Conservation (phyloP, 306 rosid species). For the Biancaea sappan region DNA sequence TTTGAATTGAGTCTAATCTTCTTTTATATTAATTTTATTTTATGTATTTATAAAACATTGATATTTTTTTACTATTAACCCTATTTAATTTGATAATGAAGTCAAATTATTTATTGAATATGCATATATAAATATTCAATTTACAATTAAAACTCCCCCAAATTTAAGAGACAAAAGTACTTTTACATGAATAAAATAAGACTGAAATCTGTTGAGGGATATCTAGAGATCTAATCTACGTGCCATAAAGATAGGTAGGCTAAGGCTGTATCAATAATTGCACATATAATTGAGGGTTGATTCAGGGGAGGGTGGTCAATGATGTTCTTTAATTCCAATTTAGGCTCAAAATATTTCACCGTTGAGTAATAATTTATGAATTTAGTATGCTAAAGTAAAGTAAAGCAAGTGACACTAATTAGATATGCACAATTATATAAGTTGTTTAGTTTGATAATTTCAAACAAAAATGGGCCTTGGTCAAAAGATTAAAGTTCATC, state of each 20-base stretch:
- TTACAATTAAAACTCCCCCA: too few relatives aligned
- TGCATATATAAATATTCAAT: too few relatives aligned
- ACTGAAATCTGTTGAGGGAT: neutral
- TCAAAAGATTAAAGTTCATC: neutral
- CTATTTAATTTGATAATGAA: too few relatives aligned
- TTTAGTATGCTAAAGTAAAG: too few relatives aligned
- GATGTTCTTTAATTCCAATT: neutral
- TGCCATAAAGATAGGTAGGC: neutral
- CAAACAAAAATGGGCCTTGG: neutral
- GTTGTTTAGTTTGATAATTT: neutral
- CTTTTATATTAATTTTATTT: too few relatives aligned
- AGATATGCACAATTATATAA: neutral
- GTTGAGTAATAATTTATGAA: neutral
- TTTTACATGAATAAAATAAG: neutral
- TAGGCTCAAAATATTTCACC: neutral
- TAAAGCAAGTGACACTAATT: too few relatives aligned
- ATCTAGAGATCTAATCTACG: neutral
- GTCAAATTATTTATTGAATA: too few relatives aligned
- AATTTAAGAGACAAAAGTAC: too few relatives aligned
- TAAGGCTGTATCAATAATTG: neutral
- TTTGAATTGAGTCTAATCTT: too few relatives aligned
- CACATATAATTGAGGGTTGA: neutral
- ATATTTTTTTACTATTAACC: too few relatives aligned
- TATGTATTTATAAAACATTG: too few relatives aligned
- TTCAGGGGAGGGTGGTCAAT: neutral